Percentiles rank a stretch among this genome's conserved stretches.
phyloP scores from a whole-genome alignment of 1,284 basidiomycete genomes.

The Microbotryum lychnidis-dioicae region DNA sequence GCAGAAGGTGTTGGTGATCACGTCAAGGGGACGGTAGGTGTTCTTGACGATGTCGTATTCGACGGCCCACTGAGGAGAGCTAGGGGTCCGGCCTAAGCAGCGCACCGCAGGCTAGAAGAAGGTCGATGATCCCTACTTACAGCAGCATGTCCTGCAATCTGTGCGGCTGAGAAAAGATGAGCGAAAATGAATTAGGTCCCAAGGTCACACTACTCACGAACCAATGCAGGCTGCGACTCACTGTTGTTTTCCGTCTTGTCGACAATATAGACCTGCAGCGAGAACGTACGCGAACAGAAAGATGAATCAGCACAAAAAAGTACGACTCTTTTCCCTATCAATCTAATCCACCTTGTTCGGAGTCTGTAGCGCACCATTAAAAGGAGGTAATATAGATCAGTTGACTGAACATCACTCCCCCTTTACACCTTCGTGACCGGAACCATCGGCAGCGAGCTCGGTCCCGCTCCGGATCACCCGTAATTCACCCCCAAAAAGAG shows the following conservation, averaged over 20 bases:
- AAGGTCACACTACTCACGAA: not conserved
- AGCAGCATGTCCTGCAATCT: constrained; percentile 26
- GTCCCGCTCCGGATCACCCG: no score
- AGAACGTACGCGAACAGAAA: no score
- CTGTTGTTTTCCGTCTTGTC: constrained; percentile 42
- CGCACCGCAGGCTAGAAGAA: no score
- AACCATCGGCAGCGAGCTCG: no score
- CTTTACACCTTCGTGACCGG: no score
- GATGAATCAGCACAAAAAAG: not conserved
- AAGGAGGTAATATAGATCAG: no score
- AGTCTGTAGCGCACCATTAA: no score
- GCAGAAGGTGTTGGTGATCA: constrained; percentile 42
- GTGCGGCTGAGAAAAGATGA: not conserved
- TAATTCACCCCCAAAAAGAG: not conserved
- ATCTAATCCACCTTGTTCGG: not conserved
- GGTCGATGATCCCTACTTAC: constrained; percentile 1
- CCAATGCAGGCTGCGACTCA: constrained; percentile 12
- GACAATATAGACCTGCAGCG: constrained; percentile 37
- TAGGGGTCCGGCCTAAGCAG: not conserved
- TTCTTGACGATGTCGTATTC: constrained; percentile 23
- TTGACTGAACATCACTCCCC: no score
- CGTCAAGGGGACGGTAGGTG: constrained; percentile 33
- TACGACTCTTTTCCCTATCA: not conserved
- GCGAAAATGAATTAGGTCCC: not conserved
- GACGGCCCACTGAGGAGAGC: constrained; percentile 12